These are phyloP conservation scores for Colletotrichum tropicicola DNA, from an alignment of 2,329 filamentous ascomycete species.

Conservation along the genomic window DNA sequence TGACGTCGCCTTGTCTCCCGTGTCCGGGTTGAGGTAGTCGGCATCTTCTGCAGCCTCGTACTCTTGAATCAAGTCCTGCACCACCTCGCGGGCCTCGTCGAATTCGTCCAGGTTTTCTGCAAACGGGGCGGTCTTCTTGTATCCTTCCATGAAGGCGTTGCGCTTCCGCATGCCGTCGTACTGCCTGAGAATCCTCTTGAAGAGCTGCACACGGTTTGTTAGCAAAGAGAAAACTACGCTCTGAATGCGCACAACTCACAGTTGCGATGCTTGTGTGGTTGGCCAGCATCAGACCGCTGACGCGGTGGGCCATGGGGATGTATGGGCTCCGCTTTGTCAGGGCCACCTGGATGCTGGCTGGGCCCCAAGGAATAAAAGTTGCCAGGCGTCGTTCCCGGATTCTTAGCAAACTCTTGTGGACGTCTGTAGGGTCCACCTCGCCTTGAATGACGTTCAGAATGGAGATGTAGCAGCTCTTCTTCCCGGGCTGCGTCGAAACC, in stretches of 20 bases:
- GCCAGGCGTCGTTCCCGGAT: slow-evolving; percentile 94
- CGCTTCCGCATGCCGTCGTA: slow-evolving; percentile 96
- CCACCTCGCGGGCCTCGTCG: slow-evolving; percentile 91
- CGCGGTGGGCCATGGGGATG: slow-evolving; percentile 90
- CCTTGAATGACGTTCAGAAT: slow-evolving; percentile 99
- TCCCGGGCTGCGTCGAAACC: slow-evolving; percentile 94
- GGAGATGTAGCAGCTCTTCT: slow-evolving; percentile 98
- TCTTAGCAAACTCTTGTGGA: slow-evolving; percentile 96
- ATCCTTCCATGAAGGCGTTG: slow-evolving; percentile 95
- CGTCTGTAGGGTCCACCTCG: slow-evolving; percentile 96
- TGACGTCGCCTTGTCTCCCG: slow-evolving; percentile 60
- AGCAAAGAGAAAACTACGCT: background rate
- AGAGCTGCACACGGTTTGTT: slow-evolving; percentile 63
- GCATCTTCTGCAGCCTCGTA: slow-evolving; percentile 95
- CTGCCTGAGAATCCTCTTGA: slow-evolving; percentile 91
- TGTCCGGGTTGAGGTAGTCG: slow-evolving; percentile 85
- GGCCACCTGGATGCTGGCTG: slow-evolving; percentile 96
- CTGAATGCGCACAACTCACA: slow-evolving; percentile 53
- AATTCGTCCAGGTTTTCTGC: slow-evolving; percentile 92
- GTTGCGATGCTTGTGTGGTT: slow-evolving; percentile 98
- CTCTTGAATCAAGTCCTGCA: slow-evolving; percentile 89
- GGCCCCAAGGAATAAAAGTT: slow-evolving; percentile 98
- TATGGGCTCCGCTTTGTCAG: slow-evolving; percentile 97
- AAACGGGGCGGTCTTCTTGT: slow-evolving; percentile 96
- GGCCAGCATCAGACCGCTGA: slow-evolving; percentile 95